phyloP scores from a whole-genome alignment of 192 early-diverging fungal species.

The Dissophora globulifera region DNA sequence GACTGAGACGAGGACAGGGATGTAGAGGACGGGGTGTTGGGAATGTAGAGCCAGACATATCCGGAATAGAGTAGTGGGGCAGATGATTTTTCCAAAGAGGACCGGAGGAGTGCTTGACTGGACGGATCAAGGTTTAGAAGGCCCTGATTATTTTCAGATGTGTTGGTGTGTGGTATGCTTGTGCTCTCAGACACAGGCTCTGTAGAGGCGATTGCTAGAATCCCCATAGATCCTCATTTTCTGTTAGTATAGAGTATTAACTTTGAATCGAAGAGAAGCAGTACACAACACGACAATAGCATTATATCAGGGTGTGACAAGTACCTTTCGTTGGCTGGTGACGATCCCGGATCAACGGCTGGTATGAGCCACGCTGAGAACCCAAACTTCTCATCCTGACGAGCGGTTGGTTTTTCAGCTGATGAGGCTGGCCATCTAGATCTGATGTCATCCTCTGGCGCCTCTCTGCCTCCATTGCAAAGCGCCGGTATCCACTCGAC shows the following conservation, averaged over 20 bases:
- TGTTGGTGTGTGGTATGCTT: neutral
- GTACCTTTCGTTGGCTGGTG: conserved; percentile 10
- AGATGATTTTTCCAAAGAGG: neutral
- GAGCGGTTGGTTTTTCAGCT: neutral
- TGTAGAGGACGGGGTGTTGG: neutral
- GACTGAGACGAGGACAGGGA: no score
- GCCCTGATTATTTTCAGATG: no score
- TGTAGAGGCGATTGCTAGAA: neutral
- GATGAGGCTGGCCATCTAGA: neutral
- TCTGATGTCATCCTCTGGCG: conserved; percentile 10
- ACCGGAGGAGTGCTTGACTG: neutral
- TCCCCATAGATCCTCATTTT: neutral
- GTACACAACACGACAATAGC: neutral
- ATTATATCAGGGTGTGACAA: neutral
- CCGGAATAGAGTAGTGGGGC: conserved; percentile 17
- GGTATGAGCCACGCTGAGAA: conserved; percentile 6
- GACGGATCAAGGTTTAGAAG: conserved; percentile 1
- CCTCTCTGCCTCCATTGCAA: neutral
- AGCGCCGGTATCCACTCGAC: neutral
- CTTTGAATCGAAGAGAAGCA: neutral
- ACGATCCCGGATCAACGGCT: conserved; percentile 7
- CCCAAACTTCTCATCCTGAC: conserved; percentile 1
- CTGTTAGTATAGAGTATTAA: neutral
- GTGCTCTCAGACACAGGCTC: neutral
- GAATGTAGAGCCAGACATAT: conserved; percentile 43